Conservation (phyloP, 2,329 filamentous ascomycete genomes). For the Thyridium curvatum region DNA sequence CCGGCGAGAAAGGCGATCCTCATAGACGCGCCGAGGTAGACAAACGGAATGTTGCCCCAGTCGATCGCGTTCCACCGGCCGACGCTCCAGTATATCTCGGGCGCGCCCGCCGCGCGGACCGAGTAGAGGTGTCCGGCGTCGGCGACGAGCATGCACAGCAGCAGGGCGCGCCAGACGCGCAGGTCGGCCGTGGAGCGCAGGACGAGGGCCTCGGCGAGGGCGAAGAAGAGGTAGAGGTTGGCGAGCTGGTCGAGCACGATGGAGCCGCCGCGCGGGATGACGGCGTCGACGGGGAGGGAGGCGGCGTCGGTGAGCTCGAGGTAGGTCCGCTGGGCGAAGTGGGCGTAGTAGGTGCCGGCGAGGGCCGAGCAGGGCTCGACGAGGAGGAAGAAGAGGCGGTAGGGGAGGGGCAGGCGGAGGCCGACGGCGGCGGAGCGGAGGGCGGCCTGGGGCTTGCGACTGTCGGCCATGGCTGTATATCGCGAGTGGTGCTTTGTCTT, state of each 20-base stretch:
- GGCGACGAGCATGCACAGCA: conserved; percentile 64
- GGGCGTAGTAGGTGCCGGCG: conserved; percentile 44
- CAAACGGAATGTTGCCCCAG: conserved; percentile 63
- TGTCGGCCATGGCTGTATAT: too few relatives aligned
- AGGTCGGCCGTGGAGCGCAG: conserved; percentile 63
- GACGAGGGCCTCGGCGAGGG: conserved; percentile 70
- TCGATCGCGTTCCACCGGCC: conserved; percentile 60
- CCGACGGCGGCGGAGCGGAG: conserved; percentile 11
- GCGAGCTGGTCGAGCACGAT: conserved; percentile 69
- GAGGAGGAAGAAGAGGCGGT: conserved; percentile 69
- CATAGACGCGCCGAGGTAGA: conserved; percentile 59
- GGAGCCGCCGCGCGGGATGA: conserved; percentile 51
- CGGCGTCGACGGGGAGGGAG: conserved; percentile 34
- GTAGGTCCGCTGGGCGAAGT: conserved; percentile 48
- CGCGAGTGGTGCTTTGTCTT: too few relatives aligned
- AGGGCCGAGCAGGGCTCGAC: conserved; percentile 57
- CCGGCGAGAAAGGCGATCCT: conserved; percentile 52
- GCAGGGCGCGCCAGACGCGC: conserved; percentile 62
- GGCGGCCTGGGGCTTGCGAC: not conserved
- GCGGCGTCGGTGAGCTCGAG: conserved; percentile 55
- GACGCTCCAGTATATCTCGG: conserved; percentile 57
- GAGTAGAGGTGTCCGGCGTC: conserved; percentile 71
- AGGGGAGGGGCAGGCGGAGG: conserved; percentile 50
- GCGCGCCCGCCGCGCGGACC: conserved; percentile 48
- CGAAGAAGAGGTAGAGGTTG: conserved; percentile 72